Conservation (phyloP, 305 asterid genomes). For the Ilex paraguariensis region DNA sequence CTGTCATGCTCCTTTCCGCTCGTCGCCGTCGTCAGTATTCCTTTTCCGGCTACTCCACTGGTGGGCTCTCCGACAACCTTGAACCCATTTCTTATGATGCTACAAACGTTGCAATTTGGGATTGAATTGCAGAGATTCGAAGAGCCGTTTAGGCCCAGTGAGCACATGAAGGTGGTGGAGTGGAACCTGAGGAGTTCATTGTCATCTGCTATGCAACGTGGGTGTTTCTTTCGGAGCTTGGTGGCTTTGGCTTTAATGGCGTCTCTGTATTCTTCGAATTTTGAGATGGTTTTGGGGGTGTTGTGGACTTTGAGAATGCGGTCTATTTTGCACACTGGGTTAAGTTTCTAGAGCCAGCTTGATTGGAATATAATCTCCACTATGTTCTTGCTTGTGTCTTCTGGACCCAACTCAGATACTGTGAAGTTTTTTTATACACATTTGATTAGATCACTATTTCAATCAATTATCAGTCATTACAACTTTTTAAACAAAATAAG, state of each 20-base stretch:
- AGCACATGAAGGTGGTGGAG: constrained; percentile 65
- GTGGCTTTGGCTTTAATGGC: constrained; percentile 64
- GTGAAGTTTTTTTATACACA: background rate
- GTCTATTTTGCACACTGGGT: constrained; percentile 76
- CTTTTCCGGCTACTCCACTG: constrained; percentile 16
- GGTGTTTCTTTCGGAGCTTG: constrained; percentile 60
- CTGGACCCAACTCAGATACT: constrained; percentile 77
- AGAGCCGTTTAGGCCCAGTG: constrained; percentile 73
- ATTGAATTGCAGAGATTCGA: constrained; percentile 71
- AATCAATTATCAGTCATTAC: too few relatives aligned
- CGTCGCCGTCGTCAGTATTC: constrained; percentile 68
- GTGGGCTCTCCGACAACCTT: constrained; percentile 18
- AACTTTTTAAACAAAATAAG: too few relatives aligned
- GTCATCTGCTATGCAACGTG: constrained; percentile 92
- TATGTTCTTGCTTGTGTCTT: constrained; percentile 90
- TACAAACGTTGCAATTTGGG: constrained; percentile 60
- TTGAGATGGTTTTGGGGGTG: constrained; percentile 69
- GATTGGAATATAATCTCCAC: constrained; percentile 93
- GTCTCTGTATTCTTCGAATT: constrained; percentile 78
- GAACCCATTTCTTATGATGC: constrained; percentile 67
- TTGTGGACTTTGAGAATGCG: constrained; percentile 75
- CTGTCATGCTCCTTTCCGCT: constrained; percentile 82
- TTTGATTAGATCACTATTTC: constrained; percentile 3
- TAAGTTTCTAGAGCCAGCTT: constrained; percentile 75
- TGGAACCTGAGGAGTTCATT: constrained; percentile 83